phyloP scores from a whole-genome alignment of 1,139 yeast genomes.

The Zygosaccharomyces pseudobailii region DNA sequence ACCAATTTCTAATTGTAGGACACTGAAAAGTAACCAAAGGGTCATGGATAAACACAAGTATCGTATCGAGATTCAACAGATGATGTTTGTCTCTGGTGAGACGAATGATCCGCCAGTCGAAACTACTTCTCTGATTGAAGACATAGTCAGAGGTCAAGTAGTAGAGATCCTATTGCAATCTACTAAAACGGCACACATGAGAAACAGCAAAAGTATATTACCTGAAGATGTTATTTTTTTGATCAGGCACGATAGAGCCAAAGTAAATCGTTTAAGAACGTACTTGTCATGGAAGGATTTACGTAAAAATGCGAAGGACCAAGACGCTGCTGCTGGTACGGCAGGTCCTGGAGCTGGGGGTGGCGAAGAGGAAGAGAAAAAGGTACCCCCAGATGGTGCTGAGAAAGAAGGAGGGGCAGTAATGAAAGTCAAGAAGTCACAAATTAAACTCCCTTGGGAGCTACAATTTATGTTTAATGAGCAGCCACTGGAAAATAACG shows the following conservation, averaged over 20 bases:
- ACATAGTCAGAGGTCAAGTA: conserved; percentile 91
- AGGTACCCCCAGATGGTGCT: conserved; percentile 38
- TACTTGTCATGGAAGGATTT: conserved; percentile 97
- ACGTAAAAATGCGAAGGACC: conserved; percentile 93
- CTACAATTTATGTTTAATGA: conserved; percentile 88
- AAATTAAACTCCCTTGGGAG: conserved; percentile 92
- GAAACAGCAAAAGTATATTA: conserved; percentile 82
- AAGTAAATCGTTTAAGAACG: conserved; percentile 84
- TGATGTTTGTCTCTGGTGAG: conserved; percentile 99
- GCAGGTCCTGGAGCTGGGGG: conserved; percentile 39
- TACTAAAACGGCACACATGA: conserved; percentile 64
- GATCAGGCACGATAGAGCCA: conserved; percentile 90
- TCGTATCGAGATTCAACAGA: conserved; percentile 84
- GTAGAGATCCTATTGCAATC: conserved; percentile 81
- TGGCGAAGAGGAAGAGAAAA: conserved; percentile 40
- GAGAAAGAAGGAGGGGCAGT: conserved; percentile 51
- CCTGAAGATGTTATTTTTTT: conserved; percentile 92
- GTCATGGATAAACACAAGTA: conserved; percentile 58
- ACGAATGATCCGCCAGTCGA: conserved; percentile 90
- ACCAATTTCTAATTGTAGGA: not conserved
- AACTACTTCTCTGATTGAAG: conserved; percentile 87
- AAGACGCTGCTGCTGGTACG: conserved; percentile 70
- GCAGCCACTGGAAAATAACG: conserved; percentile 80
- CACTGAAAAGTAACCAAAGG: not conserved
- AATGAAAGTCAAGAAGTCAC: conserved; percentile 69